phyloP scores from a whole-genome alignment of 1,139 yeast genomes.

The Protomyces inouyei region DNA sequence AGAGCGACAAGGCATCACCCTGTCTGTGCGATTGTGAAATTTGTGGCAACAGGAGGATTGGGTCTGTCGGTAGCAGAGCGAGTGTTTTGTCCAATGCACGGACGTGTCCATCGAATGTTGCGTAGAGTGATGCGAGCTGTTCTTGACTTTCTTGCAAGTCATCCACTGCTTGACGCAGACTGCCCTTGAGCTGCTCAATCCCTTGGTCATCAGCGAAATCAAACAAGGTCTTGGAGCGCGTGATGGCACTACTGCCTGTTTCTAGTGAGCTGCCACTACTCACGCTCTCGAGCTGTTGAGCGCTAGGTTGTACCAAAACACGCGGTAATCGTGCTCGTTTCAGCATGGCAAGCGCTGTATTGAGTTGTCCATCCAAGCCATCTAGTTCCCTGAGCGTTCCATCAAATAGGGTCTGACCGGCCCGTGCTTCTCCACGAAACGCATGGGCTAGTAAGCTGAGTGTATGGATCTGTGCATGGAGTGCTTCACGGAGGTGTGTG shows the following conservation, averaged over 20 bases:
- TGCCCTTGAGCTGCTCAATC: slow-evolving; percentile 15
- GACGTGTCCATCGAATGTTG: neutral
- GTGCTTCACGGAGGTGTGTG: slow-evolving; percentile 2
- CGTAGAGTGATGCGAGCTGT: neutral
- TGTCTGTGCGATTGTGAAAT: neutral
- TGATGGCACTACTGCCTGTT: neutral
- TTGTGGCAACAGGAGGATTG: neutral
- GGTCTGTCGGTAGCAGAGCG: neutral
- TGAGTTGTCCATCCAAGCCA: slow-evolving; percentile 6
- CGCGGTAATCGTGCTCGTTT: neutral
- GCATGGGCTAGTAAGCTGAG: neutral
- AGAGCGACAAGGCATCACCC: neutral
- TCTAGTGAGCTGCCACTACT: neutral
- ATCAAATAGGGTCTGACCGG: neutral
- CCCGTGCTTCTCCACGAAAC: neutral
- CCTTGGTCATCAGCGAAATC: slow-evolving; percentile 20
- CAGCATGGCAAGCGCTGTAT: slow-evolving; percentile 3
- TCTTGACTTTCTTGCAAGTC: slow-evolving; percentile 17
- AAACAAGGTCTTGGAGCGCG: slow-evolving; percentile 6
- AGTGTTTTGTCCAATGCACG: neutral
- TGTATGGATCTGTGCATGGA: slow-evolving; percentile 1
- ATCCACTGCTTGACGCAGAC: slow-evolving; percentile 15
- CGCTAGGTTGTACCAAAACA: neutral
- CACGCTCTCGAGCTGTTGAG: neutral
- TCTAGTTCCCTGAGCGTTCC: slow-evolving; percentile 5